Conservation (phyloP, 2,329 filamentous ascomycete genomes). For the Aphanocladium album region DNA sequence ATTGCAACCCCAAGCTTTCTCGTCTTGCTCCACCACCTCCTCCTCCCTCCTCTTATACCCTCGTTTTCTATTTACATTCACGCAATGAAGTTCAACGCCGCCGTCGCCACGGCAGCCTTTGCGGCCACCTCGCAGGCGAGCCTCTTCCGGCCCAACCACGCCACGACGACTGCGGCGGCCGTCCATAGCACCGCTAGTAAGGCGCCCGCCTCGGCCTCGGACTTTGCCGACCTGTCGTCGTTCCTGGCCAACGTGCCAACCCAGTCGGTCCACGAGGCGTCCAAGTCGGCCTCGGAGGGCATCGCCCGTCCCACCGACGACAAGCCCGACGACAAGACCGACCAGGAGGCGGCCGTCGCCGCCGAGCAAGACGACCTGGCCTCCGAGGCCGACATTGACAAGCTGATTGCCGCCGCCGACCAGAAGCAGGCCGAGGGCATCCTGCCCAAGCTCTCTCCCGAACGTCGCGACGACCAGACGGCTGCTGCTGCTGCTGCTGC, state of each 20-base stretch:
- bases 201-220: no score
- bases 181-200: not conserved
- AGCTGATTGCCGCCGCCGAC: not conserved
- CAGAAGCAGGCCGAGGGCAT: no score
- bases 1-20: no score
- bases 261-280: conserved; percentile 22
- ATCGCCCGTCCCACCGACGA: conserved; percentile 37
- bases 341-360: not conserved
- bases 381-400: conserved; percentile 6
- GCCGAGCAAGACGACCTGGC: conserved; percentile 3
- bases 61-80: not conserved
- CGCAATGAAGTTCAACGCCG: conserved; percentile 4
- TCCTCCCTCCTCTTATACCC: no score
- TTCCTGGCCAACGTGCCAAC: conserved; percentile 40
- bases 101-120: not conserved
- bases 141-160: no score
- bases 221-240: conserved; percentile 35
- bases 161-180: no score
- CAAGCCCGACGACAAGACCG: conserved; percentile 34
- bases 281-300: conserved; percentile 23
- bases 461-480: not conserved
- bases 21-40: no score
- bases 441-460: not conserved
- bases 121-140: no score
- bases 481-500: not conserved